These are phyloP conservation scores for Fusarium sp. DNA, from an alignment of 2,329 filamentous ascomycete species.

Conservation along the genomic window DNA sequence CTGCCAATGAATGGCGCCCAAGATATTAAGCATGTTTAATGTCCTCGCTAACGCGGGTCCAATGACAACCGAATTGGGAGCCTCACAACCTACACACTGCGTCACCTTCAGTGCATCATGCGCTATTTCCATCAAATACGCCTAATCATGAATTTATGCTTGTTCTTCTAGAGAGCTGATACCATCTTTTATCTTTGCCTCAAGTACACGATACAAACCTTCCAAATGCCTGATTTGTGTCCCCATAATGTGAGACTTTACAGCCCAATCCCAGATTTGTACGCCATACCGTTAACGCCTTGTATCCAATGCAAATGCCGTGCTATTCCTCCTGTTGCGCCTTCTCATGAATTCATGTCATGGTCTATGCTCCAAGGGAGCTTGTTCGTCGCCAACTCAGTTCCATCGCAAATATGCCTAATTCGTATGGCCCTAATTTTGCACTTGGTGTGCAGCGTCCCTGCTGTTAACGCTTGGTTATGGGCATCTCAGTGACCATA, in stretches of 20 bases:
- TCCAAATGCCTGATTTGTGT: slow-evolving; percentile 5
- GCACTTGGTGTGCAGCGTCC: neutral
- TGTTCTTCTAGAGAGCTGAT: neutral
- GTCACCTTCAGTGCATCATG: slow-evolving; percentile 19
- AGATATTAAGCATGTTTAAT: neutral
- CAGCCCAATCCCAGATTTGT: slow-evolving; percentile 13
- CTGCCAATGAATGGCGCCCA: slow-evolving; percentile 20
- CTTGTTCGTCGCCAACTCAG: neutral
- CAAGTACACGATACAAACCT: slow-evolving; percentile 6
- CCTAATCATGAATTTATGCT: neutral
- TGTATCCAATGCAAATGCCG: slow-evolving; percentile 38
- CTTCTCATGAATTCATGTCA: slow-evolving; percentile 11
- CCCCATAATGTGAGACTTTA: slow-evolving; percentile 5
- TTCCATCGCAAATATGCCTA: neutral
- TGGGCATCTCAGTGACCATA: neutral
- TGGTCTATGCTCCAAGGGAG: neutral
- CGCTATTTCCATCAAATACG: neutral
- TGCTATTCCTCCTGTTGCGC: slow-evolving; percentile 17
- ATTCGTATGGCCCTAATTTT: neutral
- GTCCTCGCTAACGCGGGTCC: slow-evolving; percentile 31
- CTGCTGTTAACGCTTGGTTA: neutral
- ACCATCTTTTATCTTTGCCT: slow-evolving; percentile 7
- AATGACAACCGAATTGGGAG: slow-evolving; percentile 25
- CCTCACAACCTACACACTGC: slow-evolving; percentile 21
- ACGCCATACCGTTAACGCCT: slow-evolving; percentile 29